These are phyloP conservation scores for Podospora pseudopauciseta DNA, from an alignment of 495 filamentous ascomycete genomes.

Conservation along the genomic window DNA sequence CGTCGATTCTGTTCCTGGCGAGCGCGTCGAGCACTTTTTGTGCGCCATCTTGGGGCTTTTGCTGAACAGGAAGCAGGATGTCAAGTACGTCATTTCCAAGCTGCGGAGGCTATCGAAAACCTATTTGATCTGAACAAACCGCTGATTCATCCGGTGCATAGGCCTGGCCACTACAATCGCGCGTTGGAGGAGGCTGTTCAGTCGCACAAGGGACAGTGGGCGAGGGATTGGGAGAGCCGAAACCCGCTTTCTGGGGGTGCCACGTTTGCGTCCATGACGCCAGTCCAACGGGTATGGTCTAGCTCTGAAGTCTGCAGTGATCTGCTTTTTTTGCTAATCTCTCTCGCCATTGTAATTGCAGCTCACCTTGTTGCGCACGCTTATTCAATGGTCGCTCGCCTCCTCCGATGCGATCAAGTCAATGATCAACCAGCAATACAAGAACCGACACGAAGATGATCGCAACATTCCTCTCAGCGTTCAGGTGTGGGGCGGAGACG, in stretches of 20 bases:
- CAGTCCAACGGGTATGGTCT: constrained; percentile 71
- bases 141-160: constrained; percentile 28
- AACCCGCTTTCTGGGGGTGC: constrained; percentile 77
- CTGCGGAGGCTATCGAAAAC: background rate
- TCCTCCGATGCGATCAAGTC: constrained; percentile 79
- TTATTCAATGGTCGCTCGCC: constrained; percentile 85
- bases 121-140: constrained; percentile 14
- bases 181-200: constrained; percentile 91
- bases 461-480: constrained; percentile 89
- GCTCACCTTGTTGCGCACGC: constrained; percentile 75
- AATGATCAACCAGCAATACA: constrained; percentile 84
- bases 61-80: constrained; percentile 94
- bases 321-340: background rate
- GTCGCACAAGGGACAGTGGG: constrained; percentile 84
- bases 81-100: constrained; percentile 71
- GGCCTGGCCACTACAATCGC: constrained; percentile 81
- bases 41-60: constrained; percentile 85
- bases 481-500: constrained; percentile 91
- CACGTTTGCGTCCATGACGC: constrained; percentile 73
- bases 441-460: constrained; percentile 87
- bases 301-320: background rate
- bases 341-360: constrained; percentile 26
- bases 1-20: constrained; percentile 68
- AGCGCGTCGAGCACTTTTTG: constrained; percentile 80
- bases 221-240: constrained; percentile 75